Evolutionary conservation across 768 basidiomycete species (phyloP).

Genomic region (Boletus reticuloceps): DNA sequence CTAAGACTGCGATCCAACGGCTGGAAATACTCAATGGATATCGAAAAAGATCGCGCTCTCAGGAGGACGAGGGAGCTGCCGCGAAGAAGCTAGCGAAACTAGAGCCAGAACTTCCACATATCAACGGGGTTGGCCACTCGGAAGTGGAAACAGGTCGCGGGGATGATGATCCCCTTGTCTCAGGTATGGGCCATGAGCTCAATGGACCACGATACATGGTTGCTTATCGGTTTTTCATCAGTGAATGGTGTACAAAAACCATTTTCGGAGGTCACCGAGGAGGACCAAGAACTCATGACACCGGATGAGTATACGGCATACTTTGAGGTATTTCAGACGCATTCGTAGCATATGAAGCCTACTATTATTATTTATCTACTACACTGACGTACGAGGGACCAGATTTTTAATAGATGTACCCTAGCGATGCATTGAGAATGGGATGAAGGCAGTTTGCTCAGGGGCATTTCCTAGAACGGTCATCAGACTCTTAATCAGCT

Average conservation of each 20-base stretch:
- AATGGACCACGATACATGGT: not conserved
- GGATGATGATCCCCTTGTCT: slow-evolving; percentile 61
- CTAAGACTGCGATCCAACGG: slow-evolving; percentile 63
- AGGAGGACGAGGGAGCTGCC: slow-evolving; percentile 49
- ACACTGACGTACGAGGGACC: slow-evolving; percentile 10
- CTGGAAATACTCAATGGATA: slow-evolving; percentile 70
- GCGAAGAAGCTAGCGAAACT: slow-evolving; percentile 43
- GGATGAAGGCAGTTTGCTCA: not conserved
- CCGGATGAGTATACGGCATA: slow-evolving; percentile 87
- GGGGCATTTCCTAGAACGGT: slow-evolving; percentile 14
- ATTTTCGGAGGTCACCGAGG: slow-evolving; percentile 84
- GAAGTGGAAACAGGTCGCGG: slow-evolving; percentile 1
- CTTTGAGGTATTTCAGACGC: slow-evolving; percentile 65
- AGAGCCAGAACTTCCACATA: slow-evolving; percentile 30
- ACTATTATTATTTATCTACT: slow-evolving; percentile 2
- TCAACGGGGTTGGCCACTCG: slow-evolving; percentile 9
- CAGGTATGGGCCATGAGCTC: slow-evolving; percentile 44
- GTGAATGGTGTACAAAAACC: slow-evolving; percentile 75
- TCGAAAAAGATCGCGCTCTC: slow-evolving; percentile 69
- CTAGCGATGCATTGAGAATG: slow-evolving; percentile 1
- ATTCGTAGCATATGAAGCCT: slow-evolving; percentile 17
- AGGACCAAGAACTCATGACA: slow-evolving; percentile 90
- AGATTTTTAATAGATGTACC: slow-evolving; percentile 17
- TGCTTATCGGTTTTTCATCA: slow-evolving; percentile 25
- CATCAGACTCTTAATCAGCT: slow-evolving; percentile 18